Evolutionary conservation across 305 asterid genomes (phyloP), one percentile per base, ranked within the genome.

Genomic region (Rubia balearica): DNA sequence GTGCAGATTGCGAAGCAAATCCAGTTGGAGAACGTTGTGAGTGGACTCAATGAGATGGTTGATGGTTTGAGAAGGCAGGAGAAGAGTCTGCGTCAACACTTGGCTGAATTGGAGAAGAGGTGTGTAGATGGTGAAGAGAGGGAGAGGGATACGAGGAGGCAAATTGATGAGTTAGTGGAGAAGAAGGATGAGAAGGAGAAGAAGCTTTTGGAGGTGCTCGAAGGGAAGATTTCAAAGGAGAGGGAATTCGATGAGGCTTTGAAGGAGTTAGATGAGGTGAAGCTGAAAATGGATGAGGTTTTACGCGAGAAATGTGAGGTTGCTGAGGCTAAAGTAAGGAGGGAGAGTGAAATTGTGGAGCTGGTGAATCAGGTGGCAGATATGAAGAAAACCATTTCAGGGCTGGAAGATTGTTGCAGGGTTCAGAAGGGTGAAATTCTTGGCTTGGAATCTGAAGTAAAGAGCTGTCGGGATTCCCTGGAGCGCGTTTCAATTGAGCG

Each of bases 71-170:
- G 61, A 12, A 71, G 77, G 51, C 89, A 85, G 77, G 86, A 81
- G 84, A 80, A 10, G 0, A 76, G 36, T 36, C 69, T 87, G 83
- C 74, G 62, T 6, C 38, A 1, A 0, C 61, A 56, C 73, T 73
- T 85, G 72, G 81, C 81, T 0, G 87, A 81, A 69, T 78, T 90
- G 80, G 96, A 92, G 89, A 82, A 73, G 78, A 87, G 75, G 76
- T 76, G 82, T 59, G 42, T 38, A 43, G 88, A 79, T 17, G 82
- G 85, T 16, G 83, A 56, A 73, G 83, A 77, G 82, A 90, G 71
- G 81, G 84, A 79, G 70, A 81, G 63, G 71, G 89, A 79, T 67
- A 81, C 83, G 92, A 76, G 33, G 61, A 78, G 67, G 73, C 76
- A 78, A 80, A 81, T 87, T 43, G 75, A 69, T 74, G 83, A 73